phyloP scores from a whole-genome alignment of 176 grass and related monocot species.

The Musa acuminata region DNA sequence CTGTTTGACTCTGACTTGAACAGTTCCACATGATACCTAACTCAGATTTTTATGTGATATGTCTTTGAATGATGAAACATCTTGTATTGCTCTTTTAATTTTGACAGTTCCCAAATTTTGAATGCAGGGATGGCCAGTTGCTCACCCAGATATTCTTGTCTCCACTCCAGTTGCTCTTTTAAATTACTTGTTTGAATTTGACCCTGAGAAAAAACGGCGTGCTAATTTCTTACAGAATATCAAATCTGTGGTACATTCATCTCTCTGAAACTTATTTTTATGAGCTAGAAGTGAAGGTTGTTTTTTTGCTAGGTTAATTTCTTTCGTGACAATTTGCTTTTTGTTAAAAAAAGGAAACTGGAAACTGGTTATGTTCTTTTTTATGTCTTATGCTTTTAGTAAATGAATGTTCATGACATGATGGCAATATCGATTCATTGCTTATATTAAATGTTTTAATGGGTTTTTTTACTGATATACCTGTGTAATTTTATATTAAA shows the following conservation, averaged over 20 bases:
- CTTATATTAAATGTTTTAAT: neutral
- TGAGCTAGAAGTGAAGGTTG: neutral
- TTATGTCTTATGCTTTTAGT: neutral
- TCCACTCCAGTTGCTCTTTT: slow-evolving; percentile 89
- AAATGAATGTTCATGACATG: neutral
- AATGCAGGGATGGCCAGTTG: slow-evolving; percentile 71
- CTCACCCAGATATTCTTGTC: slow-evolving; percentile 72
- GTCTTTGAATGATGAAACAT: neutral
- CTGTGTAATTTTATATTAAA: neutral
- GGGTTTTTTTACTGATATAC: neutral
- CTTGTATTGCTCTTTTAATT: slow-evolving; percentile 3
- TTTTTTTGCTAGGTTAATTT: neutral
- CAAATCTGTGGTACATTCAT: slow-evolving; percentile 71
- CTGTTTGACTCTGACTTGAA: slow-evolving; percentile 57
- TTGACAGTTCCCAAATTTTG: slow-evolving; percentile 14
- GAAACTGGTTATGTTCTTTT: neutral
- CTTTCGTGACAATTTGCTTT: neutral
- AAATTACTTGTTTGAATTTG: slow-evolving; percentile 86
- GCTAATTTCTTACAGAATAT: slow-evolving; percentile 52
- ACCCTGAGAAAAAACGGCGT: slow-evolving; percentile 62
- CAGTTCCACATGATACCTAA: neutral
- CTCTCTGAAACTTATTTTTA: neutral
- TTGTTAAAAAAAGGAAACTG: neutral
- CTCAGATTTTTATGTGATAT: neutral
- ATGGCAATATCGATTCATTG: neutral